Conservation (phyloP, 208 protist species). For the Trypanosoma scelopori region DNA sequence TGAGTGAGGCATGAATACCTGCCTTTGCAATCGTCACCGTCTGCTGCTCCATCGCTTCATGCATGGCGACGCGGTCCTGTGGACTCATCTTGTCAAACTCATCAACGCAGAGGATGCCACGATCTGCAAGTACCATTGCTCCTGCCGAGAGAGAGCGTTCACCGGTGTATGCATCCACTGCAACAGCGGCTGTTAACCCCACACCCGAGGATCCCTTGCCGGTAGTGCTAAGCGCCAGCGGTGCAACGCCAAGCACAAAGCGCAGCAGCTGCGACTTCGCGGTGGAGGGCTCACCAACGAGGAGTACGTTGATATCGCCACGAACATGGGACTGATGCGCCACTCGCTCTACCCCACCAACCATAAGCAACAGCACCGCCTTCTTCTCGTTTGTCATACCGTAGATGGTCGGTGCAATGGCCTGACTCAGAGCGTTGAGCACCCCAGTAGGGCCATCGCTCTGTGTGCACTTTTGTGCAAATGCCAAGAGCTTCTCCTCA, state of each 20-base stretch:
- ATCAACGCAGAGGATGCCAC: constrained; percentile 99
- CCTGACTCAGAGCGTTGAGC: constrained; percentile 75
- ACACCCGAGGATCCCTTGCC: constrained; percentile 97
- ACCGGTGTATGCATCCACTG: constrained; percentile 96
- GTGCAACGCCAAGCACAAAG: constrained; percentile 96
- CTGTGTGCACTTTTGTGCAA: constrained; percentile 62
- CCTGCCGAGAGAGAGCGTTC: constrained; percentile 97
- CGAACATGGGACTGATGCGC: constrained; percentile 95
- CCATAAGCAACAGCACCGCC: constrained; percentile 95
- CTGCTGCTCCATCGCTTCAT: constrained; percentile 99
- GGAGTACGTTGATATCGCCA: constrained; percentile 99
- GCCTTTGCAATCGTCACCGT: constrained; percentile 99
- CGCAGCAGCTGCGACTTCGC: constrained; percentile 99
- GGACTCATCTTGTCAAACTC: constrained; percentile 99
- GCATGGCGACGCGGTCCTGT: constrained; percentile 96
- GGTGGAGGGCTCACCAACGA: constrained; percentile 99
- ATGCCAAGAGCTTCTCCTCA: constrained; percentile 71
- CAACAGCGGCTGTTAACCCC: constrained; percentile 99
- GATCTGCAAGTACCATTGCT: constrained; percentile 99
- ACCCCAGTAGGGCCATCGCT: constrained; percentile 73
- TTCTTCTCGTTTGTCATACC: constrained; percentile 97
- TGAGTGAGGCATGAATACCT: constrained; percentile 99
- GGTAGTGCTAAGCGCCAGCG: constrained; percentile 98
- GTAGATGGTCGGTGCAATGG: constrained; percentile 98
- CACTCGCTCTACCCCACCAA: constrained; percentile 96